Evolutionary conservation across 768 basidiomycete genomes (phyloP).

Genomic region (Boletus speciosus): DNA sequence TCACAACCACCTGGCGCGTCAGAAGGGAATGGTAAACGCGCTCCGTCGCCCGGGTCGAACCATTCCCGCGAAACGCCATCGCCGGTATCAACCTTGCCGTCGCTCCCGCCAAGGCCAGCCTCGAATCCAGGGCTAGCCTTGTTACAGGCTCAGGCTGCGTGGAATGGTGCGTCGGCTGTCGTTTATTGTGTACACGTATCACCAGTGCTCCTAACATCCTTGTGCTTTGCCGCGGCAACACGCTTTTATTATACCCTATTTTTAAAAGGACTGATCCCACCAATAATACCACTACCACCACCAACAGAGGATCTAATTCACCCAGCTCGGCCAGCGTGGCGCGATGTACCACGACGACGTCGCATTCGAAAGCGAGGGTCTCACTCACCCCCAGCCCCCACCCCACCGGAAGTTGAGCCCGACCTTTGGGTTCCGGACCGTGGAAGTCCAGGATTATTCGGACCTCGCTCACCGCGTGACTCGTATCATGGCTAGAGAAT

Average conservation of each 20-base stretch:
- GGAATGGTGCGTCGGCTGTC: not conserved
- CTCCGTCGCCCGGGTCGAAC: not conserved
- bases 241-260: too few relatives aligned
- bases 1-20: not conserved
- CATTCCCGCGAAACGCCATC: not conserved
- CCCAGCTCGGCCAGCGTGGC: not conserved
- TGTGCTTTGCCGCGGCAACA: not conserved
- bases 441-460: slow-evolving; percentile 64
- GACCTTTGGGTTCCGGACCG: slow-evolving; percentile 52
- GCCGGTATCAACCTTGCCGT: too few relatives aligned
- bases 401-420: slow-evolving; percentile 52
- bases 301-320: not conserved
- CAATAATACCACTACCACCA: too few relatives aligned
- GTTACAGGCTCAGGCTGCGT: not conserved
- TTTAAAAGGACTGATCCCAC: not conserved
- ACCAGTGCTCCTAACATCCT: not conserved
- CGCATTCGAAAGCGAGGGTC: not conserved
- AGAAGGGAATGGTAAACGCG: not conserved
- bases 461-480: slow-evolving; percentile 56
- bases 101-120: not conserved
- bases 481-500: not conserved
- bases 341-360: not conserved
- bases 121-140: not conserved
- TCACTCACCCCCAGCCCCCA: slow-evolving; percentile 34
- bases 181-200: not conserved